A percentile compares a stretch with the other conserved stretches of the same genome.
phyloP scores from a whole-genome alignment of 495 filamentous ascomycete species.

The Rhypophila decipiens region DNA sequence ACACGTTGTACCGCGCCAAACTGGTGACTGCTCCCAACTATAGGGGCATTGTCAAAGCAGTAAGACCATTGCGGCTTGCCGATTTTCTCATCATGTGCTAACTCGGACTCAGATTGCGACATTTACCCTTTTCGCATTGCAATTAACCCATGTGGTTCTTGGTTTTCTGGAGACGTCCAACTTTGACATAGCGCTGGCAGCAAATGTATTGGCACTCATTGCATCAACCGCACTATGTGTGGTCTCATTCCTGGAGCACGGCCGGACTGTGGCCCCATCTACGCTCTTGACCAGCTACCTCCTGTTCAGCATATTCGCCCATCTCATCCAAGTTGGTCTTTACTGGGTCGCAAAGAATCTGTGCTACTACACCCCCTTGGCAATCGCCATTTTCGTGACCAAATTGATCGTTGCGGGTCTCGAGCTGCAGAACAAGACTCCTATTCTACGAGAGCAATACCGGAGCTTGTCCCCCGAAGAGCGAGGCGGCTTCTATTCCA shows the following conservation, averaged over 20 bases:
- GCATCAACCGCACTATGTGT: slow-evolving; percentile 3
- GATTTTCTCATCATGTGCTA: background rate
- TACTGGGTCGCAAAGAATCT: slow-evolving; percentile 6
- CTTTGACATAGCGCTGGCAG: background rate
- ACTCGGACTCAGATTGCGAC: background rate
- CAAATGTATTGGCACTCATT: background rate
- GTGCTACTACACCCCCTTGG: slow-evolving; percentile 1
- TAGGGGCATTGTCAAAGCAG: background rate
- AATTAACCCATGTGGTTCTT: background rate
- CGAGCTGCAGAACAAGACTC: slow-evolving; percentile 43
- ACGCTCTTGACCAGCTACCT: slow-evolving; percentile 6
- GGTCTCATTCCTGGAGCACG: slow-evolving; percentile 9
- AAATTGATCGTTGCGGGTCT: slow-evolving; percentile 32
- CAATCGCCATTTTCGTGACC: slow-evolving; percentile 1
- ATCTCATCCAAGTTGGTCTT: slow-evolving; percentile 4
- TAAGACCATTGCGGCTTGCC: too few species aligned
- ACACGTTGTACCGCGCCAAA: slow-evolving; percentile 3
- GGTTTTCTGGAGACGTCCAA: background rate
- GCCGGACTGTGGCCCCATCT: slow-evolving; percentile 5
- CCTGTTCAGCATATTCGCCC: background rate
- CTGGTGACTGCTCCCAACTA: slow-evolving; percentile 6
- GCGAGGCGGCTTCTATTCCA: slow-evolving; percentile 17
- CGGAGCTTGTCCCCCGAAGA: slow-evolving; percentile 17
- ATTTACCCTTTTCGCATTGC: slow-evolving; percentile 4
- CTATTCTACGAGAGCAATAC: slow-evolving; percentile 36